Evolutionary conservation across 2,329 filamentous ascomycete genomes (phyloP), one percentile per base, ranked within the genome.

Genomic region (Cytospora piceae): DNA sequence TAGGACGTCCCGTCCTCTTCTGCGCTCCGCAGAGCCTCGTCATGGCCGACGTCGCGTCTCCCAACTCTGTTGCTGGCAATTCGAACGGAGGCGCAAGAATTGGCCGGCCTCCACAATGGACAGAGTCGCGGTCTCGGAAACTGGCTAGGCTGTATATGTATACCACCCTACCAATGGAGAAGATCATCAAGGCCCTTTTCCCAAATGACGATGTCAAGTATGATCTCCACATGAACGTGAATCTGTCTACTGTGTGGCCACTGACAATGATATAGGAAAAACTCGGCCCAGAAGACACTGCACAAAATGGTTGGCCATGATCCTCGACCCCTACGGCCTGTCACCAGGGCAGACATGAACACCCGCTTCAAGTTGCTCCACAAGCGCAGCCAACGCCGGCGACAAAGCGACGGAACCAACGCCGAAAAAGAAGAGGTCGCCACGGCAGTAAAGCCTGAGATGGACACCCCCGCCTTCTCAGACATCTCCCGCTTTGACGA

Each of bases 241-340:
- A 58, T 39, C 17, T 20, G 31, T 55, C 32, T 54, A 37, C n/a
- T n/a, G 29, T 55, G 29, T 54, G 32, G 32, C 53, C 62, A 57
- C 70, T 70, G 65, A 70, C 57, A 58, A 66, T 67, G 62, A 69
- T 53, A 17, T 64, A 85, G 84, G 46, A 82, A 82, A 70, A 85
- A 87, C 70, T 86, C 85, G 32, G 84, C 82, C 39, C 84, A 85
- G 71, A 87, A 87, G 75, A 85, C 82, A 27, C 80, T 87, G 69
- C 83, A 83, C 62, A 76, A 78, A 9, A 80, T 86, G 67, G 79
- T 87, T 37, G 85, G 86, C 68, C 85, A 87, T 67, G 83, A 88
- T 46, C 83, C 85, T 34, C 80, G 85, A 72, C 86, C 85, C 79
- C 77, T 87, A 58, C 81, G 83, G 24, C 84, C 85, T 1, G 80